Base-by-base conservation (phyloP, 306 rosid species). In the Alnus rubra region DNA sequence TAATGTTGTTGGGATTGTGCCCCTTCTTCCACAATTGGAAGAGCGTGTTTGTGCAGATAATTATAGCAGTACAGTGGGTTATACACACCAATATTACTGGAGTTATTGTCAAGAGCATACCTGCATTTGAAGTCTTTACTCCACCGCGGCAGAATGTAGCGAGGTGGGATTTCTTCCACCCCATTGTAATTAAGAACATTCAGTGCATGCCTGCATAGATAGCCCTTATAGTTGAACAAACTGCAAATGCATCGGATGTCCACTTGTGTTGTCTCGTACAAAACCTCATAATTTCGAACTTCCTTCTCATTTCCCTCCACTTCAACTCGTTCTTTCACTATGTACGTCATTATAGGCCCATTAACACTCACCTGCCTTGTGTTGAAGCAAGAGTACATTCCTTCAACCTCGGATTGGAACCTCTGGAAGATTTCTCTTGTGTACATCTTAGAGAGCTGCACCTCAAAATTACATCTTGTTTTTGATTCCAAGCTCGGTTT, bases 181-280 rank as follows among this genome's bases (percentile, higher is more conserved):
- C 94, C 90, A 31, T 84, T 92, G 70, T 88, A 92, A 67, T 87
- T 87, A 31, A 92, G 92, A 77, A 88, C 97, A 58, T 80, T 92
- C 79, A 92, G 72, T 10, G 90, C 93, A 73, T 92, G 97, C 82
- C 93, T 89, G 79, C 97, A 90, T 45, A 92, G 86, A 78, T 90
- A 90, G 35, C 97, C 94, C 82, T 88, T 90, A 89, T 87, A 87
- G 80, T 82, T 89, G 91, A 92, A 86, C 89, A 90, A 87, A 78
- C 95, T 89, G 92, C 95, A 90, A 64, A 90, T 92, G 87, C 97
- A 92, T 45, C 95, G 84, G 50, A 90, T 86, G 65, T 88, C 93
- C 79, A 84, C 79, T 80, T 81, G 85, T 4, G 86, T 87, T 19
- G 93, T 86, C 83, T 90, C 92, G 4, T 81, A 92, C 80, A 90